Base-by-base conservation (phyloP, 177 flowering plant genomes). In the Vitis hybrid region DNA sequence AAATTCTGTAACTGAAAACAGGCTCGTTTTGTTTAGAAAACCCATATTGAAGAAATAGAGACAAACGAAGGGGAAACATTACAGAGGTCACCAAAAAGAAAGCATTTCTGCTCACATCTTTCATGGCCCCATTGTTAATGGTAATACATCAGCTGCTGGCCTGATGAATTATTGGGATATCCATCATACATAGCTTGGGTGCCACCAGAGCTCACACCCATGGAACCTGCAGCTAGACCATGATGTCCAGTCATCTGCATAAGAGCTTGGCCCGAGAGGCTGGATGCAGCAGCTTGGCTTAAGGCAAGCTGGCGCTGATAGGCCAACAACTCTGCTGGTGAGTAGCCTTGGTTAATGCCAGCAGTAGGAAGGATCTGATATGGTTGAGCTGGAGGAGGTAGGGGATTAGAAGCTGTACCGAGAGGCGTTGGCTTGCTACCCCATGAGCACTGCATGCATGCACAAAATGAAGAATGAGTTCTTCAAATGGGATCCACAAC, bases 261-360 rank as follows among this genome's bases (percentile, higher is more conserved):
- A 45, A 76, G 80, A 20, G 80, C 78, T 55, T 77, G 82, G 12
- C 77, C 76, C 3, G 85, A 73, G 53, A 78, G 64, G 13, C 81
- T 79, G 26, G 84, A 67, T 13, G 76, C 81, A 39, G 75, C 77
- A 55, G 75, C 78, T 72, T 82, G 79, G 78, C 58, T 79, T 22
- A 85, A 70, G 52, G 86, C 83, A 53, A 85, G 65, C 62, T 85
- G 87, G 7, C 87, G 80, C 67, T 85, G 77, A 64, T 85, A 82
- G 49, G 80, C 86, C 52, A 77, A 62, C 45, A 85, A 63, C 11
- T 82, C 85, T 6, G 80, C 77, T 10, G 86, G 76, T 1, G 85
- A 75, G 51, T 70, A 79, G 10, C 83, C 87, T 64, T 71, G 85
- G 64, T 74, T 74, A 59, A 74, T 61, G 6, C 76, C 78, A 8